phyloP scores from a whole-genome alignment of 352 stramenopile species.

The Globisporangium irregulare region DNA sequence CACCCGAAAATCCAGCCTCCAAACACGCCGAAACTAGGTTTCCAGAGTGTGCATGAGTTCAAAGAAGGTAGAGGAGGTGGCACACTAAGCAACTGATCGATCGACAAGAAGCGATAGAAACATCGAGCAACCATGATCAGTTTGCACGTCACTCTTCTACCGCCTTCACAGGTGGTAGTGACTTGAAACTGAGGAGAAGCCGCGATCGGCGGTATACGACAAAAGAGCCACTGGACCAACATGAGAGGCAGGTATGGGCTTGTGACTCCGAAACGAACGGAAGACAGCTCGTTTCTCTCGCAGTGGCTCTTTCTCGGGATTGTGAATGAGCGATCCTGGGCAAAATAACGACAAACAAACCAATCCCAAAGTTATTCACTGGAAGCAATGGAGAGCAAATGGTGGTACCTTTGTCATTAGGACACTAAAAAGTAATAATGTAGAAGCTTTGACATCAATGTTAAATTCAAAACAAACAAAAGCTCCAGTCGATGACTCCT shows the following conservation, averaged over 20 bases:
- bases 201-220: background rate
- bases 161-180: constrained; percentile 1
- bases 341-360: background rate
- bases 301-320: background rate
- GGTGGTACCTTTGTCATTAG: no score
- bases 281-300: background rate
- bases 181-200: background rate
- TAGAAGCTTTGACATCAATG: no score
- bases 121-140: background rate
- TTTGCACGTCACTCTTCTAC: background rate
- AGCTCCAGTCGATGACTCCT: no score
- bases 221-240: background rate
- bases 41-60: background rate
- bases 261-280: background rate
- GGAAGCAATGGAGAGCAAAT: no score
- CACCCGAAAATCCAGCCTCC: no score
- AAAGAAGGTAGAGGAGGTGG: background rate
- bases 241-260: background rate
- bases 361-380: no score
- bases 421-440: no score
- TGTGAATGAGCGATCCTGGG: background rate
- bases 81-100: background rate
- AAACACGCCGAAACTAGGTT: background rate
- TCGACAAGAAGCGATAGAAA: no score
- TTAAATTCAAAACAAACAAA: no score